Base-by-base conservation (phyloP, 2,329 filamentous ascomycete species). In the Colletotrichum lupini region DNA sequence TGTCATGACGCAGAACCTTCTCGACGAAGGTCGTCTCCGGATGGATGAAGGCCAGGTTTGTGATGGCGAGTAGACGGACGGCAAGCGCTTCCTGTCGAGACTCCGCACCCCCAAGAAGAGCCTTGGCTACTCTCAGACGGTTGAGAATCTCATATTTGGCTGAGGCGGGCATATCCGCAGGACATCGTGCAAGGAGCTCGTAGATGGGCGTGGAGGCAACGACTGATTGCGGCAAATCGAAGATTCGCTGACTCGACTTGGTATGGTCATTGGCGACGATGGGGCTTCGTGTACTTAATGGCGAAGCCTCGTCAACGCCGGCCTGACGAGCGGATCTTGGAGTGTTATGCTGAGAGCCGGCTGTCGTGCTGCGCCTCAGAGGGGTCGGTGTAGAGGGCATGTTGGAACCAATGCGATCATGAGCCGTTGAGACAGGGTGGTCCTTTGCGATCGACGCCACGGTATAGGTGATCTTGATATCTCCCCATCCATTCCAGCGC, bases 1-100 rank as follows among this genome's bases (percentile, higher is more conserved):
- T 90, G 79, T 99, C 97, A 77, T 95, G 92, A 76, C 94, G 94
- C 64, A 98, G 88, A 55, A 98, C 90, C 81, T 94, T 96, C 75
- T 96, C 93, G 57, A 95, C 87, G 78, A 99, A 98, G n/a, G 91
- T 90, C 4, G 89, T 85, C 78, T 99, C 97, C 2, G 89, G 88
- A 77, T 97, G 93, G 67, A 98, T 94, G 80, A 97, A 98, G 2
- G 95, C 94, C 75, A 99, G 83, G 78, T 98, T 99, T 28, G 94
- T 93, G 73, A 98, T 92, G 16, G 96, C 95, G 55, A 99, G 87
- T 49, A 98, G 86, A 37, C 96, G 93, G 66, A 96, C 91, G 46
- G 93, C 91, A 61, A 99, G 87, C 19, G 96, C 91, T 77, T 93
- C 89, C 79, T 95, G 93, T 57, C 95, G 91, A 26, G 90, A 89